Conservation (phyloP, 345 rosid genomes). For the Trapa incisa region DNA sequence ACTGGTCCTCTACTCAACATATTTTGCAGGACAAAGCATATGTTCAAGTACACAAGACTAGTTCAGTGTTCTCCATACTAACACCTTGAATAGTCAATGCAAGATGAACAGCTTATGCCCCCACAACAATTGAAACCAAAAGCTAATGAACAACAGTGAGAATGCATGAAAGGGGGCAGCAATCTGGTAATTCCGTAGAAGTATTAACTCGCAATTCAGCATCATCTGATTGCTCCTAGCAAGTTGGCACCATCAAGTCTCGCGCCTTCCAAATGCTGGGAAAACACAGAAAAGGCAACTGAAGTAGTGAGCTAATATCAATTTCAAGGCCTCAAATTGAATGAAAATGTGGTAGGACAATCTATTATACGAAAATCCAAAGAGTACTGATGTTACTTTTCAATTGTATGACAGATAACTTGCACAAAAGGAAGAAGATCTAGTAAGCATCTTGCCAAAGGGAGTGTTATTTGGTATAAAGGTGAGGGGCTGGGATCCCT, state of each 20-base stretch:
- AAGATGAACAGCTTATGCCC: background rate
- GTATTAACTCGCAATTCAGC: background rate
- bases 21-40: background rate
- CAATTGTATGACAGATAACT: background rate
- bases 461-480: background rate
- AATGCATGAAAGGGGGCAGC: background rate
- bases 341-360: background rate
- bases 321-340: background rate
- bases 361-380: background rate
- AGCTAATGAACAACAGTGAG: background rate
- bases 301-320: background rate
- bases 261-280: conserved; percentile 73
- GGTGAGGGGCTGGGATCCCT: too few relatives aligned
- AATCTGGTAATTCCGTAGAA: background rate
- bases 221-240: conserved; percentile 61
- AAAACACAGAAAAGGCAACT: background rate
- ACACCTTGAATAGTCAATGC: background rate
- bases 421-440: background rate
- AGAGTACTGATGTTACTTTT: background rate
- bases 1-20: background rate
- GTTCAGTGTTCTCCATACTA: background rate
- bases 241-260: conserved; percentile 84
- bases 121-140: background rate
- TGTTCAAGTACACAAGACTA: background rate
- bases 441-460: background rate